A percentile compares a stretch with the other conserved stretches of the same genome.
These are phyloP conservation scores for Bremia lactucae DNA, from an alignment of 352 stramenopile species.

Conservation along the genomic window DNA sequence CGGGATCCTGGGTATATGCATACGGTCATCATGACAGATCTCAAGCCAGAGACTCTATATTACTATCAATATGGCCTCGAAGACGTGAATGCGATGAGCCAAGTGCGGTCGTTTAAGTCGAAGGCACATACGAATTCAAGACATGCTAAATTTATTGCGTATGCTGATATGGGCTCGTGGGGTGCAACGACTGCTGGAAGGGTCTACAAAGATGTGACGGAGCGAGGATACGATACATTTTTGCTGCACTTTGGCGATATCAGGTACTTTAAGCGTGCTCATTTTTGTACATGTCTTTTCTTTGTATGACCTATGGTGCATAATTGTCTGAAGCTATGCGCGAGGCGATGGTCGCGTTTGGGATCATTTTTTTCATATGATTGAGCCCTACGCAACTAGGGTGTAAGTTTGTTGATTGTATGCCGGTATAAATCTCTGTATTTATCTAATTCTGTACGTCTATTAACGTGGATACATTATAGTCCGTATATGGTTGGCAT, in stretches of 20 bases:
- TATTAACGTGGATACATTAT: not conserved
- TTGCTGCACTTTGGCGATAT: slow-evolving; percentile 70
- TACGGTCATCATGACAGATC: slow-evolving; percentile 37
- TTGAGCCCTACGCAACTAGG: slow-evolving; percentile 53
- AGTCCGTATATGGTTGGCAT: slow-evolving; percentile 70
- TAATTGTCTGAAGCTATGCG: slow-evolving; percentile 37
- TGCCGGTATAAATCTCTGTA: no score
- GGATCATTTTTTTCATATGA: slow-evolving; percentile 69
- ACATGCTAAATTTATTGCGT: slow-evolving; percentile 48
- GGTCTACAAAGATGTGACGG: slow-evolving; percentile 45
- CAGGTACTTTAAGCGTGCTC: slow-evolving; percentile 24
- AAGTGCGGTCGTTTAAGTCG: slow-evolving; percentile 29
- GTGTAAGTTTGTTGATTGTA: no score
- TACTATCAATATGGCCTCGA: slow-evolving; percentile 60
- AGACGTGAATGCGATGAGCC: slow-evolving; percentile 31
- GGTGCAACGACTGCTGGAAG: slow-evolving; percentile 40
- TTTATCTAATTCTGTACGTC: not conserved
- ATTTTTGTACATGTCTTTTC: not conserved
- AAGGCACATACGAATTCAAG: slow-evolving; percentile 17
- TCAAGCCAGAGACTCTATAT: slow-evolving; percentile 34
- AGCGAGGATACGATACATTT: slow-evolving; percentile 50
- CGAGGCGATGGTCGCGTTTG: slow-evolving; percentile 45
- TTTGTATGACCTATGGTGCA: not conserved
- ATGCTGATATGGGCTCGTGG: slow-evolving; percentile 50
- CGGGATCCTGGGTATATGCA: slow-evolving; percentile 58